Evolutionary conservation across 2,329 filamentous ascomycete genomes (phyloP).

Genomic region (Hyphodiscus sp.): DNA sequence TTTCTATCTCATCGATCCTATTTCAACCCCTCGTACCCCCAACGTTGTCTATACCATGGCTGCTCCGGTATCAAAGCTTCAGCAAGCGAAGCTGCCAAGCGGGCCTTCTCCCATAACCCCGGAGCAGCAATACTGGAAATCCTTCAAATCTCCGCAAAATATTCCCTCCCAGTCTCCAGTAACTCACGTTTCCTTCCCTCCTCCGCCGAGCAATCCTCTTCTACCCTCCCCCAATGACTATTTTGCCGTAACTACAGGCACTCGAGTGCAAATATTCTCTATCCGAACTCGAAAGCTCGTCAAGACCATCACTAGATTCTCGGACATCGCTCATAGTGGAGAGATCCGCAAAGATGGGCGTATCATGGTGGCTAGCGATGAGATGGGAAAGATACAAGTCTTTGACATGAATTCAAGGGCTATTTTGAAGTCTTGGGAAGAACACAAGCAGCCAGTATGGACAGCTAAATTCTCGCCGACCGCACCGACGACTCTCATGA

Average conservation of each 20-base stretch:
- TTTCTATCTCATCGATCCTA: conserved; percentile 1
- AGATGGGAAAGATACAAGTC: conserved; percentile 86
- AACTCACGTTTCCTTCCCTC: conserved; percentile 77
- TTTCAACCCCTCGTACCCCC: background rate
- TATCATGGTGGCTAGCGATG: conserved; percentile 85
- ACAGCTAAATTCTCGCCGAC: conserved; percentile 83
- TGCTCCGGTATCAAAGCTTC: conserved; percentile 26
- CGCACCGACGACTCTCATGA: conserved; percentile 82
- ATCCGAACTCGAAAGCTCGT: conserved; percentile 84
- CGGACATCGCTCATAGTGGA: conserved; percentile 82
- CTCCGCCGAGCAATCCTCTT: conserved; percentile 36
- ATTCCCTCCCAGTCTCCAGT: conserved; percentile 87
- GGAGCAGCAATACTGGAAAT: conserved; percentile 94
- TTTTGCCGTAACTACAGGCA: conserved; percentile 92
- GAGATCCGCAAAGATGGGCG: conserved; percentile 84
- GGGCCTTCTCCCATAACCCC: conserved; percentile 79
- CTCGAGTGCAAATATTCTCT: conserved; percentile 88
- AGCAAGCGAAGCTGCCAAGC: conserved; percentile 67
- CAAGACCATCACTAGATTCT: conserved; percentile 91
- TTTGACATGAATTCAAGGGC: conserved; percentile 87
- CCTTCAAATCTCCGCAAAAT: conserved; percentile 85
- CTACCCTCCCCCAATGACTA: conserved; percentile 52
- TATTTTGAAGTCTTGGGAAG: conserved; percentile 90
- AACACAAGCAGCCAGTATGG: conserved; percentile 93
- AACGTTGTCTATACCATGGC: conserved; percentile 22